Conservation (phyloP, 1,284 basidiomycete genomes). For the Cryptococcus sp. region DNA sequence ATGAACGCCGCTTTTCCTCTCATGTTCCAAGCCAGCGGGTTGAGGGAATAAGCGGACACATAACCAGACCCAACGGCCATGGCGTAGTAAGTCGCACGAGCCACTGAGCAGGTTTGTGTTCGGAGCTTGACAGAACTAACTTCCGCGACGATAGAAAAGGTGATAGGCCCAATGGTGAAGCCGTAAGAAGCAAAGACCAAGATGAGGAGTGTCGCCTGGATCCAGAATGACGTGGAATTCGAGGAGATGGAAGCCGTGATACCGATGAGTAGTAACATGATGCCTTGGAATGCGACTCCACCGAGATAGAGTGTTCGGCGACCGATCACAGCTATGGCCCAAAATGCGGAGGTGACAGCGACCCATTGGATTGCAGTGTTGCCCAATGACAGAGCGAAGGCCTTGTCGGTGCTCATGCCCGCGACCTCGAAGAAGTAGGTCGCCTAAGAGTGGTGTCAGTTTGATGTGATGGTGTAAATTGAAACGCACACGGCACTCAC, state of each 20-base stretch:
- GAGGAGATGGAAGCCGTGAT: background rate
- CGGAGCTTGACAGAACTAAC: too few species aligned
- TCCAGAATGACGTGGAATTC: background rate
- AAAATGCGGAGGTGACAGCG: slow-evolving; percentile 39
- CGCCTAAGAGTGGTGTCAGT: background rate
- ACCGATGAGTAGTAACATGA: background rate
- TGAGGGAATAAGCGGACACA: slow-evolving; percentile 25
- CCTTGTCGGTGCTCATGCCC: slow-evolving; percentile 44
- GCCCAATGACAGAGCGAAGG: slow-evolving; percentile 50
- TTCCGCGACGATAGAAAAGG: too few species aligned
- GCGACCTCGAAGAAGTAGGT: slow-evolving; percentile 34
- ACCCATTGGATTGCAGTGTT: slow-evolving; percentile 29
- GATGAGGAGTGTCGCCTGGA: background rate
- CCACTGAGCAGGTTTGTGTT: too few species aligned
- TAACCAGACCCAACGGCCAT: too few species aligned
- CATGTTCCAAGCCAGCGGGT: slow-evolving; percentile 33
- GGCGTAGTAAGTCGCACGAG: too few species aligned
- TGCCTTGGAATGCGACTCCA: slow-evolving; percentile 32
- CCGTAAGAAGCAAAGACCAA: slow-evolving; percentile 10
- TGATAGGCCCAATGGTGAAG: background rate
- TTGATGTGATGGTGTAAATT: too few species aligned
- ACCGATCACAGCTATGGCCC: slow-evolving; percentile 50
- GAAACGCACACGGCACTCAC: too few species aligned
- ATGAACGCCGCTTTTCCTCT: slow-evolving; percentile 35
- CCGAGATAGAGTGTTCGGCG: slow-evolving; percentile 55